phyloP scores from a whole-genome alignment of 257 asterid species.

The Rhazya stricta region DNA sequence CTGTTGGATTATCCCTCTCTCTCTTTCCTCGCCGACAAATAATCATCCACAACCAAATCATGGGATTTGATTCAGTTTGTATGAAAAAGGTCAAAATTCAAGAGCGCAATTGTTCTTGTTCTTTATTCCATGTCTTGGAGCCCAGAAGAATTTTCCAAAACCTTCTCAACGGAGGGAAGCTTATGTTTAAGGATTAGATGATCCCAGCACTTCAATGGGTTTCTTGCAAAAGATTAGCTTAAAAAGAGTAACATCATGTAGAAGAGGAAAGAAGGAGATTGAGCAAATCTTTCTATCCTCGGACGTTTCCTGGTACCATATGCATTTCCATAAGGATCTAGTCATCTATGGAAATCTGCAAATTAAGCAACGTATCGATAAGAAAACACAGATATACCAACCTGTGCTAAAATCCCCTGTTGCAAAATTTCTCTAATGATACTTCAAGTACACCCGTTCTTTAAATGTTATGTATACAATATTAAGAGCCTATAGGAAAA shows the following conservation, averaged over 20 bases:
- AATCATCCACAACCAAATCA: background rate
- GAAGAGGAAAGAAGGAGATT: too few species aligned
- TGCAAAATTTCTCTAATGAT: constrained; percentile 2
- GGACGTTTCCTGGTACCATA: background rate
- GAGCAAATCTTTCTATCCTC: background rate
- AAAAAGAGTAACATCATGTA: background rate
- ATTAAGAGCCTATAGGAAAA: constrained; percentile 1
- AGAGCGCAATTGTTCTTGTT: too few species aligned
- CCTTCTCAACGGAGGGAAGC: background rate
- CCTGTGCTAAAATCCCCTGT: constrained; percentile 3
- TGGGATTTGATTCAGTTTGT: background rate
- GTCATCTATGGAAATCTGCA: background rate
- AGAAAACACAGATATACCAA: background rate
- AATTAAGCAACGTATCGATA: constrained; percentile 9
- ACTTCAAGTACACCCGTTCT: background rate
- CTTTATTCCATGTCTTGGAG: too few species aligned
- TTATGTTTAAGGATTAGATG: background rate
- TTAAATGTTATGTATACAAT: constrained; percentile 2
- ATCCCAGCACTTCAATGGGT: background rate
- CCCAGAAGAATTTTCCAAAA: background rate
- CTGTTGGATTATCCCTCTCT: background rate
- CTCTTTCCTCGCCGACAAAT: background rate
- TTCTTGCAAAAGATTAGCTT: background rate
- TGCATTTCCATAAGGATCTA: background rate
- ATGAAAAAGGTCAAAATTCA: background rate